phyloP scores from a whole-genome alignment of 202 grass and related monocot genomes.

The Saccharum hybrid region DNA sequence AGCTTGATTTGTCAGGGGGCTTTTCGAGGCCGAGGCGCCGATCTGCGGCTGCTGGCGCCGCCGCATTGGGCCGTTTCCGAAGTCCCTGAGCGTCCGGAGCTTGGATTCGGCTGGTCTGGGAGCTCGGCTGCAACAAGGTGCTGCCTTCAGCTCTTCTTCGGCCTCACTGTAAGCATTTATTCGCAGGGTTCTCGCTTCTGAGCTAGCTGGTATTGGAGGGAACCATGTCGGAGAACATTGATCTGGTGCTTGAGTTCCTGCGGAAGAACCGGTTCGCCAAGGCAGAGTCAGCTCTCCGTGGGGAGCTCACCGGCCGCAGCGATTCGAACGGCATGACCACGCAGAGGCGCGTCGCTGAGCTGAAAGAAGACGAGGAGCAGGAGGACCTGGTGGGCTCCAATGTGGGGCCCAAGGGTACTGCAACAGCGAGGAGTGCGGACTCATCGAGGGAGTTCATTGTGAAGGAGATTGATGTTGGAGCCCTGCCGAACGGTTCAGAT shows the following conservation, averaged over 20 bases:
- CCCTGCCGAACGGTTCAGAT: slow-evolving; percentile 50
- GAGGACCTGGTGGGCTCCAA: slow-evolving; percentile 43
- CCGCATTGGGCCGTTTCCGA: slow-evolving; percentile 41
- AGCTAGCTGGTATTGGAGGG: slow-evolving; percentile 49
- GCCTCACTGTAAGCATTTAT: slow-evolving; percentile 22
- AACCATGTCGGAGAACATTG: slow-evolving; percentile 83
- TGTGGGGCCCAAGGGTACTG: slow-evolving; percentile 35
- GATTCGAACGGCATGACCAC: slow-evolving; percentile 36
- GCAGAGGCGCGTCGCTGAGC: slow-evolving; percentile 21
- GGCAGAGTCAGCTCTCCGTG: slow-evolving; percentile 80
- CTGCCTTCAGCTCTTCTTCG: slow-evolving; percentile 34
- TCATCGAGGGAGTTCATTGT: slow-evolving; percentile 88
- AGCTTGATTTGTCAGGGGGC: slow-evolving; percentile 45
- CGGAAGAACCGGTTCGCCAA: slow-evolving; percentile 83
- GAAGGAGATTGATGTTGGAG: slow-evolving; percentile 87
- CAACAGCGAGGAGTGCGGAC: slow-evolving; percentile 53
- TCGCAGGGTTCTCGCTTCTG: background rate
- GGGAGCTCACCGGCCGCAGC: slow-evolving; percentile 65
- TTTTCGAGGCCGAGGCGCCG: slow-evolving; percentile 29
- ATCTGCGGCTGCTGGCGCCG: slow-evolving; percentile 47
- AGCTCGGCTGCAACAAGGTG: background rate
- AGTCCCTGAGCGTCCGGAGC: slow-evolving; percentile 14
- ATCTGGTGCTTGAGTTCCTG: slow-evolving; percentile 92
- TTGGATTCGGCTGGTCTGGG: slow-evolving; percentile 24
- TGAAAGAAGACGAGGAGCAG: slow-evolving; percentile 47